A percentile compares a stretch with the other conserved stretches of the same genome.
These are phyloP conservation scores for Glarea lozoyensis DNA, from an alignment of 495 filamentous ascomycete genomes.

Conservation along the genomic window DNA sequence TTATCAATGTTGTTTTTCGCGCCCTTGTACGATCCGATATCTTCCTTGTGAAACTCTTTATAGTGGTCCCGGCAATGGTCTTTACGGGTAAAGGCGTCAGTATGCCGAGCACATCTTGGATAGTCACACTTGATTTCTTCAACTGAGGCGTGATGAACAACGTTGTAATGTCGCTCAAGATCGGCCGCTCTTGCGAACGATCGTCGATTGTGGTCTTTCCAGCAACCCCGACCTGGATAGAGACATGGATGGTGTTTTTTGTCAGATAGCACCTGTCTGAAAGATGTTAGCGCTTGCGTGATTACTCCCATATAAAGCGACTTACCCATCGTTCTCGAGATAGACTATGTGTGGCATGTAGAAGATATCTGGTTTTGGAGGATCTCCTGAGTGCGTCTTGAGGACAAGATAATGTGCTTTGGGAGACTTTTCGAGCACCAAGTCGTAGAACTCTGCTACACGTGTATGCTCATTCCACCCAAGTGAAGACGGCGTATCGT, in stretches of 20 bases:
- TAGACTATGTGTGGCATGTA: neutral
- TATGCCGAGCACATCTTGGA: constrained; percentile 4
- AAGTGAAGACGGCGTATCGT: neutral
- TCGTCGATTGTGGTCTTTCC: constrained; percentile 8
- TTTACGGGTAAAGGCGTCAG: constrained; percentile 15
- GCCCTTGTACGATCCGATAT: constrained; percentile 23
- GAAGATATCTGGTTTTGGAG: neutral
- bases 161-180: constrained; percentile 34
- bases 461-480: neutral
- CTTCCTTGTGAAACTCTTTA: constrained; percentile 39
- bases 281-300: too few relatives aligned
- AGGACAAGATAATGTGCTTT: constrained; percentile 1
- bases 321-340: constrained; percentile 1
- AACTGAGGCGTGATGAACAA: constrained; percentile 25
- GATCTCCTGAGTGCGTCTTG: neutral
- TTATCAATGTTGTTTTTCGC: constrained; percentile 4
- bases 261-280: neutral
- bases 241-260: constrained; percentile 24
- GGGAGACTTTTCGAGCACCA: neutral
- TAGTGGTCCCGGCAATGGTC: constrained; percentile 36
- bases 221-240: constrained; percentile 16
- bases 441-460: neutral
- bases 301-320: too few relatives aligned
- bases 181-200: constrained; percentile 38
- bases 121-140: constrained; percentile 24